Base-by-base conservation (phyloP, 163 green algal genomes). In the Chlorella variabilis region DNA sequence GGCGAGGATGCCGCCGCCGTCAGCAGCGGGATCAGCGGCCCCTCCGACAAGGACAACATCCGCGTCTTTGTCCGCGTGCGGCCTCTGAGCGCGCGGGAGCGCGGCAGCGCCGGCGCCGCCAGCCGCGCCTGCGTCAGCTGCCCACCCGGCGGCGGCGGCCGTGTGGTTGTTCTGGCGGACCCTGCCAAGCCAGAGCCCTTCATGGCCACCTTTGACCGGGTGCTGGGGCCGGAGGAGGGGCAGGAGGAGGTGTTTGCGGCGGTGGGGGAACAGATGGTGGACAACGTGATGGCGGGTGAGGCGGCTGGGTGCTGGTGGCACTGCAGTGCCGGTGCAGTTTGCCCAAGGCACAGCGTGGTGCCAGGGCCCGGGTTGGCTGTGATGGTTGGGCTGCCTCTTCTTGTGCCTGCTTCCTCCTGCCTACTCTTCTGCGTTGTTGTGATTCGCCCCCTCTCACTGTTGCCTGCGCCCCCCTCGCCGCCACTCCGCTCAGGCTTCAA, bases 201-300 rank as follows among this genome's bases (percentile, higher is more conserved):
- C 49, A 62, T 56, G 29, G 51, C 62, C 3, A 54, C 73, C 20
- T 84, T 78, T 39, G 86, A 90, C 82, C 42, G 34, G 9, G 86
- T 87, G 29, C 58, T 90, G n/a, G 82, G 67, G 8, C 49, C 45
- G 1, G 78, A 83, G 27, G 62, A 76, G 7, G 54, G 23, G 25
- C 85, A 89, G 76, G 70, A 83, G 41, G 69, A 82, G 38, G 38
- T 86, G 27, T 87, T 61, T 56, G 66, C 69, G 20, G 86, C 65
- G 39, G 86, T 63, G 25, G 82, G 79, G 8, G n/a, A 21, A 4
- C 42, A 74, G n/a, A 62, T 83, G 67, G 86, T 90, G 59, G 54
- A 85, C 42, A 74, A 87, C 75, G 77, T 58, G 68, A 71, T 90
- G 79, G 73, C 73, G 6, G 73, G 71, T 67, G 49, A 54, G 71